Evolutionary conservation across 345 rosid species (phyloP).

Genomic region (Lenwebbia sp.): DNA sequence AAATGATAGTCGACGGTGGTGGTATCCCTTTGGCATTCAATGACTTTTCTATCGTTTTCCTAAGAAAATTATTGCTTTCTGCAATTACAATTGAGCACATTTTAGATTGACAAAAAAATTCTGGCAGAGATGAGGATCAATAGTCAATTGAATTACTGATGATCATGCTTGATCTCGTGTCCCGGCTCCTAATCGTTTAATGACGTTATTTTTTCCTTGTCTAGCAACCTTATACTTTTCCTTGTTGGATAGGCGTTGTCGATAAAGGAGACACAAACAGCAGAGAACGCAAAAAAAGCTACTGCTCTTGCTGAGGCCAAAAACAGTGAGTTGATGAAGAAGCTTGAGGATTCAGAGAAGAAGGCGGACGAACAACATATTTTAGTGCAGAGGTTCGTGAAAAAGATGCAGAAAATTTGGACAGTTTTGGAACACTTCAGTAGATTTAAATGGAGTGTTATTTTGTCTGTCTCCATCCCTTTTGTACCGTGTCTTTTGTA

Average conservation of each 20-base stretch:
- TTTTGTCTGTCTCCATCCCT: neutral
- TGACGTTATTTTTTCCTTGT: neutral
- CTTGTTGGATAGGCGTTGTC: slow-evolving; percentile 33
- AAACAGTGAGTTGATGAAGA: slow-evolving; percentile 49
- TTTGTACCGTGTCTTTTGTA: neutral
- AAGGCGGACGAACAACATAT: slow-evolving; percentile 70
- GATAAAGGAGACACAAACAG: slow-evolving; percentile 41
- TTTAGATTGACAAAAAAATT: neutral
- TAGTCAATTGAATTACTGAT: neutral
- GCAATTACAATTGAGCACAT: neutral
- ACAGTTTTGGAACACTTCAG: neutral
- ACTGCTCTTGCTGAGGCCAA: slow-evolving; percentile 30
- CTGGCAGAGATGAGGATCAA: neutral
- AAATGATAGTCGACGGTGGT: neutral
- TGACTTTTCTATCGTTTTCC: neutral
- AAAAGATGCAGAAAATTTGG: neutral
- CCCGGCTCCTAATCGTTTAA: neutral
- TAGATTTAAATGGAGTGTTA: neutral
- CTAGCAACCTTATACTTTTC: neutral
- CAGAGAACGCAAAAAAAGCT: slow-evolving; percentile 61
- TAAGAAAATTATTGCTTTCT: neutral
- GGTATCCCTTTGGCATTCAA: neutral
- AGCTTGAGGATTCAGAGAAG: slow-evolving; percentile 57
- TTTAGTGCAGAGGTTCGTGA: slow-evolving; percentile 72
- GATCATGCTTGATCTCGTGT: neutral